Evolutionary conservation across 2,329 filamentous ascomycete genomes (phyloP).

Genomic region (Tolypocladium capitatum): DNA sequence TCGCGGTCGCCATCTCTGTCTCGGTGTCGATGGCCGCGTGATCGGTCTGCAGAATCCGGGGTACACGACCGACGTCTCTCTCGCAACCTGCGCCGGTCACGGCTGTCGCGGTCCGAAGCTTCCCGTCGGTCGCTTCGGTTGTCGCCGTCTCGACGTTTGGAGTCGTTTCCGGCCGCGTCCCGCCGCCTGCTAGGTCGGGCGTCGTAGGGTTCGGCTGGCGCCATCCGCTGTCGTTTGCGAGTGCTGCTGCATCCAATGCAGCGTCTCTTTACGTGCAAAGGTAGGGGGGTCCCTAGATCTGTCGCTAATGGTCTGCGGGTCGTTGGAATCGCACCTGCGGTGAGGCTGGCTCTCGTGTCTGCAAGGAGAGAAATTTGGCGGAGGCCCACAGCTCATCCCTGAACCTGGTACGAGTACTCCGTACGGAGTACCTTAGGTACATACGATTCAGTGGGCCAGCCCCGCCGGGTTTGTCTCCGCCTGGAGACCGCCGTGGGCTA

Average conservation of each 20-base stretch:
- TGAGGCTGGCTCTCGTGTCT: not conserved
- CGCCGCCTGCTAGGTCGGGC: constrained; percentile 4
- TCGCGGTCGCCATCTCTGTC: constrained; percentile 13
- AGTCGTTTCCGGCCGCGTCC: constrained; percentile 2
- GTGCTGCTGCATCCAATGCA: not conserved
- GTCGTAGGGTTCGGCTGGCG: constrained; percentile 12
- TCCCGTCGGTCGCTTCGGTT: constrained; percentile 8
- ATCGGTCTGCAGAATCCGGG: constrained; percentile 12
- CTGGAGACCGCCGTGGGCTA: no score
- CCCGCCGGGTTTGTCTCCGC: no score
- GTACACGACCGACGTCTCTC: constrained; percentile 19
- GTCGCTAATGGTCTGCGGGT: not conserved
- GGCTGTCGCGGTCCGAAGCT: constrained; percentile 10
- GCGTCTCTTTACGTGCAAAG: not conserved
- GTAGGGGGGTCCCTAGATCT: not conserved
- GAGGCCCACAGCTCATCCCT: not conserved
- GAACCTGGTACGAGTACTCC: no score
- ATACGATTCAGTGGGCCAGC: no score
- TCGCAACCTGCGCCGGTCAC: constrained; percentile 15
- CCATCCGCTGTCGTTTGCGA: constrained; percentile 6
- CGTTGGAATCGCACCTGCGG: constrained; percentile 3
- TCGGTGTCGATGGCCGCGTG: constrained; percentile 5
- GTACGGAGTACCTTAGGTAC: no score
- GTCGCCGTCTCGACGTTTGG: constrained; percentile 8
- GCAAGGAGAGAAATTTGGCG: not conserved